Percentiles rank a stretch among this genome's conserved stretches.
Evolutionary conservation across 345 rosid species (phyloP).

Genomic region (Toxicodendron radicans): DNA sequence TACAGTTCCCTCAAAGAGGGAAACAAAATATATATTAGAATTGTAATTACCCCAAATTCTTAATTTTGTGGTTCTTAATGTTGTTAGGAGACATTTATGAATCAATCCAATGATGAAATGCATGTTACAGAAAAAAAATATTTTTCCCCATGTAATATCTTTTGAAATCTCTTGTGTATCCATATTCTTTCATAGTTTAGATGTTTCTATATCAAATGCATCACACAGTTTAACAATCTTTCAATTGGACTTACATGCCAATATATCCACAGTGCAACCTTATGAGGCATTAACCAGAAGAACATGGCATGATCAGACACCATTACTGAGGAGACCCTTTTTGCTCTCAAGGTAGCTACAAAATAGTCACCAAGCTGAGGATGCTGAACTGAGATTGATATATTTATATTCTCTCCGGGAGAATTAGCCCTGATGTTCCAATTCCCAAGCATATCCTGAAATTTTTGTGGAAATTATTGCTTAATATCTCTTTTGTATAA

Average conservation of each 20-base stretch:
- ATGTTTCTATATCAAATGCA: neutral
- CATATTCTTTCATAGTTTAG: neutral
- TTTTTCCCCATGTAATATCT: neutral
- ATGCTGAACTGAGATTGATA: constrained; percentile 68
- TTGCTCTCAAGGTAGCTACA: constrained; percentile 66
- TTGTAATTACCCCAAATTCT: neutral
- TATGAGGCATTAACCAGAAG: constrained; percentile 99
- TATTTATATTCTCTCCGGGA: constrained; percentile 65
- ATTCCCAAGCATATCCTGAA: constrained; percentile 86
- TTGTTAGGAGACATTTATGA: neutral
- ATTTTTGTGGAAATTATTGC: neutral
- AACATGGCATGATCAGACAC: constrained; percentile 50
- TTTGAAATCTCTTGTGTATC: neutral
- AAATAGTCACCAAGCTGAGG: constrained; percentile 81
- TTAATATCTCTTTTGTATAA: neutral
- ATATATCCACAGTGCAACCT: constrained; percentile 90
- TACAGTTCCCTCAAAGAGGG: neutral
- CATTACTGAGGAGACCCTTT: constrained; percentile 34
- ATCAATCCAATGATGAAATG: neutral
- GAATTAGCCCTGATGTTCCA: constrained; percentile 71
- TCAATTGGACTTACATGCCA: constrained; percentile 78
- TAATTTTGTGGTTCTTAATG: neutral
- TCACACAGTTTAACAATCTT: neutral
- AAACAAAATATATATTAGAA: neutral
- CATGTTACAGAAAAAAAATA: neutral